phyloP scores from a whole-genome alignment of 495 filamentous ascomycete genomes.

The Pyrenula massariospora region DNA sequence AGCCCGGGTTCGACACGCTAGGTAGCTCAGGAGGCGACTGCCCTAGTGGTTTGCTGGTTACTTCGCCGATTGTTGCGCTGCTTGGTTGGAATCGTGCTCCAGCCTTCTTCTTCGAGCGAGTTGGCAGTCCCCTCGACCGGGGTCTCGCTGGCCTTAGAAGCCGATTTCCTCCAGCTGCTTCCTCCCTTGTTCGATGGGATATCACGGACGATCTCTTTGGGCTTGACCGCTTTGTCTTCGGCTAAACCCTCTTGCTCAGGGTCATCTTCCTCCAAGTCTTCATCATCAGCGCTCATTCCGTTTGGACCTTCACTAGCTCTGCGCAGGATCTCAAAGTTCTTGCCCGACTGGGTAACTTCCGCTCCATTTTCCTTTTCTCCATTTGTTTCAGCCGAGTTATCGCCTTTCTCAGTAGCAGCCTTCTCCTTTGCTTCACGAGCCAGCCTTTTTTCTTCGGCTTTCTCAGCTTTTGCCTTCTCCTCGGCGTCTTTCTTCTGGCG shows the following conservation, averaged over 20 bases:
- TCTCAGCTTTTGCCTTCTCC: conserved; percentile 72
- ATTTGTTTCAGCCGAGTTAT: conserved; percentile 32
- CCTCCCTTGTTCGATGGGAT: conserved; percentile 21
- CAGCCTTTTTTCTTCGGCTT: conserved; percentile 31
- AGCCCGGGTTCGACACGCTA: too few species aligned
- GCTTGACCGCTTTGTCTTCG: conserved; percentile 26
- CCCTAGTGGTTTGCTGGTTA: conserved; percentile 26
- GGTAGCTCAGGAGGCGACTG: conserved; percentile 24
- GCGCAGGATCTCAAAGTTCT: conserved; percentile 43
- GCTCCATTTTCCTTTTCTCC: conserved; percentile 28
- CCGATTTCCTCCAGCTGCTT: conserved; percentile 24
- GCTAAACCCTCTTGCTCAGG: conserved; percentile 6
- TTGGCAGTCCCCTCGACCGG: conserved; percentile 14
- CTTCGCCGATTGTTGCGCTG: conserved; percentile 40
- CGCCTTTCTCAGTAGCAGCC: conserved; percentile 37
- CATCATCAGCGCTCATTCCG: conserved; percentile 22
- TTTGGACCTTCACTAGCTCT: conserved; percentile 35
- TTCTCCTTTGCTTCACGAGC: conserved; percentile 39
- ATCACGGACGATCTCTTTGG: conserved; percentile 30
- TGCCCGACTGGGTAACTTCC: conserved; percentile 29
- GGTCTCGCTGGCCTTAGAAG: conserved; percentile 20
- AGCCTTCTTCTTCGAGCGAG: conserved; percentile 55
- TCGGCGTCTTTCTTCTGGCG: conserved; percentile 81
- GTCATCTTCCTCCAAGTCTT: conserved; percentile 16
- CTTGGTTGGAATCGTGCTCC: conserved; percentile 59